Evolutionary conservation across 2,329 filamentous ascomycete genomes (phyloP).

Genomic region (Neonectria faginata): DNA sequence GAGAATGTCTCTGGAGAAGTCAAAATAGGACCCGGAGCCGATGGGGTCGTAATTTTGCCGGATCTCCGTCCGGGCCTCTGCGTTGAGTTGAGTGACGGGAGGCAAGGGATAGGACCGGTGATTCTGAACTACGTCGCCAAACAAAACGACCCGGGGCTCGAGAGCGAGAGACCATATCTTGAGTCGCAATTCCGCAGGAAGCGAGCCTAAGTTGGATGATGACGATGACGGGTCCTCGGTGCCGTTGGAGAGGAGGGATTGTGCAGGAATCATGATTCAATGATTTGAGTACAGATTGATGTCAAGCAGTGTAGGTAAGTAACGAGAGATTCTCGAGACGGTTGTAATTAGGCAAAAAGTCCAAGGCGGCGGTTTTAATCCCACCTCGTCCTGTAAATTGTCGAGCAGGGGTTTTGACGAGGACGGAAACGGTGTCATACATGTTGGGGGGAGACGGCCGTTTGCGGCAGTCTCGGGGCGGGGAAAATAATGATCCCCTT

Average conservation of each 20-base stretch:
- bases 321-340: conserved; percentile 33
- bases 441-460: conserved; percentile 45
- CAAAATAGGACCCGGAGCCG: conserved; percentile 51
- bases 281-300: conserved; percentile 13
- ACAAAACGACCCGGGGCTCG: conserved; percentile 52
- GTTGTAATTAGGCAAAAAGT: conserved; percentile 31
- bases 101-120: conserved; percentile 50
- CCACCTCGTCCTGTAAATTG: conserved; percentile 39
- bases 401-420: conserved; percentile 43
- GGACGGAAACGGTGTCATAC: conserved; percentile 47
- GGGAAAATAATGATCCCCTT: conserved; percentile 45
- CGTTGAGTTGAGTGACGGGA: conserved; percentile 52
- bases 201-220: conserved; percentile 42
- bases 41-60: conserved; percentile 51
- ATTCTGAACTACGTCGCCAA: conserved; percentile 50
- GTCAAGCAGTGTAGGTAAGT: conserved; percentile 15
- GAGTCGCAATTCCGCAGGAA: conserved; percentile 53
- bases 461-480: conserved; percentile 45
- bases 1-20: conserved; percentile 53
- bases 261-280: conserved; percentile 32
- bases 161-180: conserved; percentile 54
- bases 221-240: conserved; percentile 20
- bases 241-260: conserved; percentile 18
- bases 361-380: conserved; percentile 43
- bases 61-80: conserved; percentile 51